Conservation (phyloP, 2,329 filamentous ascomycete genomes). For the Dryadomyces sulphureus region DNA sequence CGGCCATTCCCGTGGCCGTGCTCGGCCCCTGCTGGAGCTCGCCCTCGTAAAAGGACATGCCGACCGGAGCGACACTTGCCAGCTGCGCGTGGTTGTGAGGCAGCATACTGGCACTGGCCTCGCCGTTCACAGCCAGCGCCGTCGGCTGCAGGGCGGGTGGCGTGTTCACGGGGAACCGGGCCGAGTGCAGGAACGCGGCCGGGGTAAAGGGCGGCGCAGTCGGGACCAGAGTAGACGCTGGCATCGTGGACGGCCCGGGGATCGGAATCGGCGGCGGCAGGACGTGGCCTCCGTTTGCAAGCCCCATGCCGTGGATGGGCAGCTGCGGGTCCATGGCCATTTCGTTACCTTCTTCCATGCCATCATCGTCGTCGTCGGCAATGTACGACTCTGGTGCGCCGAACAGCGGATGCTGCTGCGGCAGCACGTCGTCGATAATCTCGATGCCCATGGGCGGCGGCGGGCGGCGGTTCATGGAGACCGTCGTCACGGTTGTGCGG, state of each 20-base stretch:
- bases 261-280: slow-evolving; percentile 1
- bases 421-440: slow-evolving; percentile 6
- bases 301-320: not conserved
- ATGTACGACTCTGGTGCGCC: slow-evolving; percentile 19
- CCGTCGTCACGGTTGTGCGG: slow-evolving; percentile 7
- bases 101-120: not conserved
- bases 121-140: not conserved
- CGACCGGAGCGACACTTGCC: not conserved
- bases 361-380: slow-evolving; percentile 28
- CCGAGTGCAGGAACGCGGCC: not conserved
- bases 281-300: not conserved
- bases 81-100: not conserved
- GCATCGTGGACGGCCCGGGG: not conserved
- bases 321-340: slow-evolving; percentile 20
- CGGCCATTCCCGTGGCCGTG: not conserved
- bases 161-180: not conserved
- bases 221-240: not conserved
- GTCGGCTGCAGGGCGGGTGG: no score
- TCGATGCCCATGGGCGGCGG: slow-evolving; percentile 10
- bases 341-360: slow-evolving; percentile 25
- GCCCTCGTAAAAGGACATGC: not conserved
- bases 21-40: slow-evolving; percentile 1
- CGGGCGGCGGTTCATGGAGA: slow-evolving; percentile 6
- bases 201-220: slow-evolving; percentile 4
- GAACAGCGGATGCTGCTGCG: slow-evolving; percentile 17